These are phyloP conservation scores for Vaccinium macrocarpon DNA, from an alignment of 148 eudicot genomes.

Conservation along the genomic window DNA sequence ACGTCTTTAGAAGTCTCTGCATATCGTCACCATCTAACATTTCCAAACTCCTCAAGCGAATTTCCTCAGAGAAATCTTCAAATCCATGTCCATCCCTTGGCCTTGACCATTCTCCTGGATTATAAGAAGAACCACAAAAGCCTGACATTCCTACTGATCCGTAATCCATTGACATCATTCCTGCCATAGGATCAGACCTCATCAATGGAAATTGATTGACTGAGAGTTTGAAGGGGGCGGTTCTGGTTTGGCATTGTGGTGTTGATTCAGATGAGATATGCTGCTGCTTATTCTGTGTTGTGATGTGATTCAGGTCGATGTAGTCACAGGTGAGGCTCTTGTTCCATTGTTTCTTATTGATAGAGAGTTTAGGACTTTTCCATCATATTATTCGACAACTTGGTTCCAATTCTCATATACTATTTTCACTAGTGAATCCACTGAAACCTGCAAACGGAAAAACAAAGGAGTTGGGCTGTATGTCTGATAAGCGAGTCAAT, in stretches of 20 bases:
- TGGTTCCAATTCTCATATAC: constrained; percentile 38
- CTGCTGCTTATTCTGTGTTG: constrained; percentile 16
- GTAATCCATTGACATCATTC: constrained; percentile 18
- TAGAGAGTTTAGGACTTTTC: constrained; percentile 27
- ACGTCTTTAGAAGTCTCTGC: constrained; percentile 36
- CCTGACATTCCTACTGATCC: constrained; percentile 18
- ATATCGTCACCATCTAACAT: constrained; percentile 46
- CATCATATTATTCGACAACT: constrained; percentile 35
- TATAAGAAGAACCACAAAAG: not conserved
- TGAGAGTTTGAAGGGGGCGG: constrained; percentile 13
- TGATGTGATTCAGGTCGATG: constrained; percentile 11
- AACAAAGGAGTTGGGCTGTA: not conserved
- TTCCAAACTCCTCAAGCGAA: constrained; percentile 42
- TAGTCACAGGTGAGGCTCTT: constrained; percentile 10
- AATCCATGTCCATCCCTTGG: constrained; percentile 25
- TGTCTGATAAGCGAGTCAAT: not conserved
- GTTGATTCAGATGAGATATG: constrained; percentile 19
- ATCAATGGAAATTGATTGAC: constrained; percentile 23
- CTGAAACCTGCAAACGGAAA: constrained; percentile 27
- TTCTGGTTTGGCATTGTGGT: constrained; percentile 17
- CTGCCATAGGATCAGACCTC: constrained; percentile 22
- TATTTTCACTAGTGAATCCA: constrained; percentile 32
- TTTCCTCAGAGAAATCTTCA: constrained; percentile 36
- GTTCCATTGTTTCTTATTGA: constrained; percentile 9
- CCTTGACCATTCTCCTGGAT: constrained; percentile 22